These are phyloP conservation scores for Wickerhamiella parazyma DNA, from an alignment of 805 yeast species.

Conservation along the genomic window DNA sequence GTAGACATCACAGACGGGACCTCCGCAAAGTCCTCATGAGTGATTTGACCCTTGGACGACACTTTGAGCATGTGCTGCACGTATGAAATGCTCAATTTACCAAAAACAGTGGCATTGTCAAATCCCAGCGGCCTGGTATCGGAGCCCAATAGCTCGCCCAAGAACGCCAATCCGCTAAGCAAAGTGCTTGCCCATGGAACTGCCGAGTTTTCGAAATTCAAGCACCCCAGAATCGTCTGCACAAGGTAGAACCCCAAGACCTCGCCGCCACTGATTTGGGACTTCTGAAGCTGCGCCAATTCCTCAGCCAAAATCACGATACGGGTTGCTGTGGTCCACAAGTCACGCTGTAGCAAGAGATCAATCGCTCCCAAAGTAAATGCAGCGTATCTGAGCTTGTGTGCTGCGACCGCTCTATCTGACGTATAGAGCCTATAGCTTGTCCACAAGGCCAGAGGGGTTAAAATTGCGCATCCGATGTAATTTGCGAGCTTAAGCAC, in stretches of 20 bases:
- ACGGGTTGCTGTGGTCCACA: neutral
- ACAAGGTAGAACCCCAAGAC: neutral
- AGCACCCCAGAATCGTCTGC: neutral
- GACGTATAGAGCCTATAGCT: neutral
- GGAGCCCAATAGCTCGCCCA: conserved; percentile 3
- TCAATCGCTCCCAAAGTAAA: neutral
- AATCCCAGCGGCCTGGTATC: conserved; percentile 5
- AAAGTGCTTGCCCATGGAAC: neutral
- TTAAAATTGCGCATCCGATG: neutral
- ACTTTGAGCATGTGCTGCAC: conserved; percentile 9
- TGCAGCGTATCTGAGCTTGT: neutral
- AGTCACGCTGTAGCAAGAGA: neutral
- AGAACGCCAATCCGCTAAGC: neutral
- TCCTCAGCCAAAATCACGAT: neutral
- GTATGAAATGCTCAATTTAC: conserved; percentile 8
- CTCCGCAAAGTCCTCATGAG: conserved; percentile 12
- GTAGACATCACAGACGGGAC: conserved; percentile 8
- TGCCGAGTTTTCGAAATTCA: neutral
- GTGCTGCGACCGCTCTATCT: neutral
- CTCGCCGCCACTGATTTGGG: conserved; percentile 1
- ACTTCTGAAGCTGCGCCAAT: conserved; percentile 1
- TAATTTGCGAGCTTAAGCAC: neutral
- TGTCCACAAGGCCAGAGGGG: neutral
- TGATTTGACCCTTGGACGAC: conserved; percentile 6
- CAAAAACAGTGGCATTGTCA: conserved; percentile 13